phyloP scores from a whole-genome alignment of 208 protist genomes.

The Wallacemonas sp. region DNA sequence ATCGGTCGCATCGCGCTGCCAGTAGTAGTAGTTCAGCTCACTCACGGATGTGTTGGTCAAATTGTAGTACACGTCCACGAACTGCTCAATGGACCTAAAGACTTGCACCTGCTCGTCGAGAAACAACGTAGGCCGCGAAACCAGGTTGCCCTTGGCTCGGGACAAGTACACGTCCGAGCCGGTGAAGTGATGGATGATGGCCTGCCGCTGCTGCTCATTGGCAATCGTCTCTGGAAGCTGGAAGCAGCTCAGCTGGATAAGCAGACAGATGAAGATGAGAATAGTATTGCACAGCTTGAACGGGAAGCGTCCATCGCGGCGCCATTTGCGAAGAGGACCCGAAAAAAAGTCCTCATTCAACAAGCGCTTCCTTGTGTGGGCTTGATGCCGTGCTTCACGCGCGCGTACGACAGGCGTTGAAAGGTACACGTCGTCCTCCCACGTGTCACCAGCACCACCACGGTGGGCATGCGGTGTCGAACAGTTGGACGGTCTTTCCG shows the following conservation, averaged over 20 bases:
- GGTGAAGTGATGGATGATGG: constrained; percentile 50
- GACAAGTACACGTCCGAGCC: constrained; percentile 30
- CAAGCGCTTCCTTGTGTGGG: constrained; percentile 17
- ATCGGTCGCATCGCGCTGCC: constrained; percentile 5
- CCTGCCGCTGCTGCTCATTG: constrained; percentile 42
- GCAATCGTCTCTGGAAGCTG: constrained; percentile 35
- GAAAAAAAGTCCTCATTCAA: constrained; percentile 48
- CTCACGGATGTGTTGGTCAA: constrained; percentile 42
- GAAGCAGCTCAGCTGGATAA: constrained; percentile 35
- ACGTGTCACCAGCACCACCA: no score
- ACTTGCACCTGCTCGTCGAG: constrained; percentile 37
- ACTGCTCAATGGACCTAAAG: constrained; percentile 38
- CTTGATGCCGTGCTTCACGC: background rate
- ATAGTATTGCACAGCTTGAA: constrained; percentile 46
- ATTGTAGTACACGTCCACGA: constrained; percentile 49
- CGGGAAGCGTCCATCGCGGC: constrained; percentile 36
- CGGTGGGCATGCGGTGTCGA: no score
- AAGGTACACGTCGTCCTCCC: no score
- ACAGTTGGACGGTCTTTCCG: no score
- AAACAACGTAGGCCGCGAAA: constrained; percentile 42
- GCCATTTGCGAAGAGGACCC: constrained; percentile 36
- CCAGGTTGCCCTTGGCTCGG: constrained; percentile 54
- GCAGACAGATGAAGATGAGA: constrained; percentile 33
- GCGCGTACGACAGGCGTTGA: no score
- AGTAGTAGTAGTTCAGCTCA: constrained; percentile 51